Evolutionary conservation across 768 basidiomycete species (phyloP).

Genomic region (Collybia nuda): DNA sequence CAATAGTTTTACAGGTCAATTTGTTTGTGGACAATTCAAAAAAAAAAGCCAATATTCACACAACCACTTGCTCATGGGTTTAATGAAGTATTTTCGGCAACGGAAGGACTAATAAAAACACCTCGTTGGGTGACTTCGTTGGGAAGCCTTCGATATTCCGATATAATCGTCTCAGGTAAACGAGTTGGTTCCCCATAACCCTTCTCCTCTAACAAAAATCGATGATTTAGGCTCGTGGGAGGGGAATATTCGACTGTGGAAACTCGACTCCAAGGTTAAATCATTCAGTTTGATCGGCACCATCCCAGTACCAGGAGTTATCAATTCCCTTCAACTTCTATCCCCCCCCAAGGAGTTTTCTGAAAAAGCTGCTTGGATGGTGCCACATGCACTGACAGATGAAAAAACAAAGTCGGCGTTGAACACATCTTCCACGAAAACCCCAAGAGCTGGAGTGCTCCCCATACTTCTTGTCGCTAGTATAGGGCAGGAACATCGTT

Average conservation of each 20-base stretch:
- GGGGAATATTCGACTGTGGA: slow-evolving; percentile 87
- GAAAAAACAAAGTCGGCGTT: background rate
- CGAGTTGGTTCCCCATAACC: background rate
- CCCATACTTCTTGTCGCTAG: slow-evolving; percentile 71
- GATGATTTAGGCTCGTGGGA: slow-evolving; percentile 95
- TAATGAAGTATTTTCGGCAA: slow-evolving; percentile 65
- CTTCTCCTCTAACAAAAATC: background rate
- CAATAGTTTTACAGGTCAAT: slow-evolving; percentile 60
- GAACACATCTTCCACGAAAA: slow-evolving; percentile 8
- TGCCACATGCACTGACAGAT: background rate
- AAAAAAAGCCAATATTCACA: slow-evolving; percentile 94
- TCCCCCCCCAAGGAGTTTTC: slow-evolving; percentile 50
- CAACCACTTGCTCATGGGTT: slow-evolving; percentile 87
- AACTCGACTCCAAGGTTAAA: slow-evolving; percentile 75
- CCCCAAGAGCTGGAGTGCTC: slow-evolving; percentile 15
- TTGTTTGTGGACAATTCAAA: slow-evolving; percentile 85
- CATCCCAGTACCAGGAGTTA: slow-evolving; percentile 70
- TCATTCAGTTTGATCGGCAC: slow-evolving; percentile 70
- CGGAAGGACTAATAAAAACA: slow-evolving; percentile 71
- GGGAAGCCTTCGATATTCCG: slow-evolving; percentile 81
- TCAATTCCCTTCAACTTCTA: slow-evolving; percentile 89
- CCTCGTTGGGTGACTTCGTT: slow-evolving; percentile 93
- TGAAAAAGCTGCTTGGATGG: slow-evolving; percentile 31
- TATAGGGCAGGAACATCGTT: slow-evolving; percentile 82
- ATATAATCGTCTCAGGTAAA: slow-evolving; percentile 86